These are phyloP conservation scores for Talaromyces sp. DNA, from an alignment of 2,329 filamentous ascomycete genomes.

Conservation along the genomic window DNA sequence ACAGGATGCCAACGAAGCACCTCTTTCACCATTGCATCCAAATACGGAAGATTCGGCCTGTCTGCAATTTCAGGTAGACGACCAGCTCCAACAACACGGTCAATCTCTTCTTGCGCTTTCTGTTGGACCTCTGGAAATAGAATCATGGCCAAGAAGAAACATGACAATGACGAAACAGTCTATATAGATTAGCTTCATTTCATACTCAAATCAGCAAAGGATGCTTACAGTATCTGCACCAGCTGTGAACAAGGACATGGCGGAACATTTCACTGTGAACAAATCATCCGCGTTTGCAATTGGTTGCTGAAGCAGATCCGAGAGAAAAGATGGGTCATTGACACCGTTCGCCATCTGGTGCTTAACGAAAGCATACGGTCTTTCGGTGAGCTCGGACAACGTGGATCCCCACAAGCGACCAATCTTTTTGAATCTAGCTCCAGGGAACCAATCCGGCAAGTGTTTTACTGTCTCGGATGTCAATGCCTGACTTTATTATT, in stretches of 20 bases:
- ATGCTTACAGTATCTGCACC: constrained; percentile 41
- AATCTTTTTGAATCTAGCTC: constrained; percentile 43
- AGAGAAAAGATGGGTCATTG: constrained; percentile 36
- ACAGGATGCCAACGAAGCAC: constrained; percentile 28
- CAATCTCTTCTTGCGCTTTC: constrained; percentile 46
- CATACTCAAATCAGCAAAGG: neutral
- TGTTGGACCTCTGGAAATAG: constrained; percentile 51
- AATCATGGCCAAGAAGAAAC: constrained; percentile 52
- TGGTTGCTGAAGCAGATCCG: constrained; percentile 35
- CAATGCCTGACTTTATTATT: neutral
- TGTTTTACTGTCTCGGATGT: constrained; percentile 29
- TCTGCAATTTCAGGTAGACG: constrained; percentile 35
- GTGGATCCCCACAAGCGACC: constrained; percentile 36
- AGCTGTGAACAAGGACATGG: constrained; percentile 41
- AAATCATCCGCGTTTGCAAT: constrained; percentile 31
- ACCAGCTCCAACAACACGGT: constrained; percentile 30
- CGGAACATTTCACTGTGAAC: constrained; percentile 41
- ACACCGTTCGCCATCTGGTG: constrained; percentile 34
- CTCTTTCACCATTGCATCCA: constrained; percentile 32
- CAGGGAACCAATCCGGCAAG: constrained; percentile 47
- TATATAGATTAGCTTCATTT: constrained; percentile 20
- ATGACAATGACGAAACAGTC: constrained; percentile 42
- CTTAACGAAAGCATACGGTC: constrained; percentile 45
- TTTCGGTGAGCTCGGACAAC: constrained; percentile 32
- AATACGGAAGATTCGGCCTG: constrained; percentile 29